phyloP scores from a whole-genome alignment of 2,329 filamentous ascomycete species.

The Penicillium sp. region DNA sequence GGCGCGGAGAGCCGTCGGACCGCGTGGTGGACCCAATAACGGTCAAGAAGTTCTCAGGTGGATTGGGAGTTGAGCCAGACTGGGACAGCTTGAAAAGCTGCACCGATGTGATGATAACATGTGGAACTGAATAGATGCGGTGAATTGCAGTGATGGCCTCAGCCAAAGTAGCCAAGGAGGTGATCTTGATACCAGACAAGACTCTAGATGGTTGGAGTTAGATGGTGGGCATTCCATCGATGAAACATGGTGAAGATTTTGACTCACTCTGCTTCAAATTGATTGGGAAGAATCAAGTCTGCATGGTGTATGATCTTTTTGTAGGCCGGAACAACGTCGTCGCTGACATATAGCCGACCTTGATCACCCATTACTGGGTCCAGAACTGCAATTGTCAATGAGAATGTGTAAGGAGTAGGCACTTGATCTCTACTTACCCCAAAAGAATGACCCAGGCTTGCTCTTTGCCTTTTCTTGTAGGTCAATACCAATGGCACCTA shows the following conservation, averaged over 20 bases:
- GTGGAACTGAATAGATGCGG: conserved; percentile 67
- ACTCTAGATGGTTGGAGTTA: conserved; percentile 49
- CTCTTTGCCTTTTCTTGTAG: conserved; percentile 60
- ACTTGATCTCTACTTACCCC: conserved; percentile 50
- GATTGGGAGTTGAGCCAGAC: conserved; percentile 29
- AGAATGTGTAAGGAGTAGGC: neutral
- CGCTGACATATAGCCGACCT: conserved; percentile 80
- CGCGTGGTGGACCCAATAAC: conserved; percentile 70
- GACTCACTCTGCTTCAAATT: conserved; percentile 89
- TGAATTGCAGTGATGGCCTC: conserved; percentile 73
- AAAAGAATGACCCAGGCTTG: conserved; percentile 77
- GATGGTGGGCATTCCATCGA: no score
- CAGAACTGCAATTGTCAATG: conserved; percentile 52
- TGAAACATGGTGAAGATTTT: no score
- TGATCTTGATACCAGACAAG: conserved; percentile 77
- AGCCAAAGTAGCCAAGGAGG: conserved; percentile 64
- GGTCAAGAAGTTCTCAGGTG: conserved; percentile 50
- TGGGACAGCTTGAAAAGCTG: conserved; percentile 55
- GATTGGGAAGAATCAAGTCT: conserved; percentile 89
- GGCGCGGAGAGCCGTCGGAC: conserved; percentile 61
- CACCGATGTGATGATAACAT: conserved; percentile 89
- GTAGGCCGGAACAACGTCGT: conserved; percentile 88
- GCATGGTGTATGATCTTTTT: conserved; percentile 71
- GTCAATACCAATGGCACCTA: conserved; percentile 77
- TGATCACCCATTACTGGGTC: conserved; percentile 99